Conservation (phyloP, 805 yeast species). For the Saccharomycopsis fibuligera region DNA sequence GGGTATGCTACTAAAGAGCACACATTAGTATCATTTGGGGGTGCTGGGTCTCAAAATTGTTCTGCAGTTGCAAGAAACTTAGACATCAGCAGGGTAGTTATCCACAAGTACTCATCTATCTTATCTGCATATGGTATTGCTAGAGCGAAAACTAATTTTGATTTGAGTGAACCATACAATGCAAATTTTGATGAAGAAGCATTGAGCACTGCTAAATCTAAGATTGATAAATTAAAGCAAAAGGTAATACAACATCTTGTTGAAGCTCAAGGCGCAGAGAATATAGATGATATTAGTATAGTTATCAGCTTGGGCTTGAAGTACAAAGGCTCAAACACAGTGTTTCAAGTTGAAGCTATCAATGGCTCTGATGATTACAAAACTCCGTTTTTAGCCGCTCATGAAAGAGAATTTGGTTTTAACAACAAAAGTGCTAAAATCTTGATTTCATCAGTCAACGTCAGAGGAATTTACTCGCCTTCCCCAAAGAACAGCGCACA, state of each 20-base stretch:
- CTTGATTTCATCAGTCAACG: constrained; percentile 65
- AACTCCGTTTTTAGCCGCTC: constrained; percentile 31
- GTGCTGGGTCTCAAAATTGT: constrained; percentile 45
- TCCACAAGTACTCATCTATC: constrained; percentile 42
- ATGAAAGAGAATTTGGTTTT: constrained; percentile 33
- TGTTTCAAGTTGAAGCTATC: constrained; percentile 29
- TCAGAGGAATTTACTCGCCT: too few species aligned
- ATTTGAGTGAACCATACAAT: constrained; percentile 26
- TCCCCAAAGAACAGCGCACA: constrained; percentile 28
- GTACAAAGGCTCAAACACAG: constrained; percentile 42
- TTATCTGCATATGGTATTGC: constrained; percentile 43
- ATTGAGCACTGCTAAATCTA: constrained; percentile 6
- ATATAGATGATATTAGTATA: constrained; percentile 24
- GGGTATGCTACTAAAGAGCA: constrained; percentile 40
- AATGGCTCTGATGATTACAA: constrained; percentile 30
- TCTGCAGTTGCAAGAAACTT: constrained; percentile 37
- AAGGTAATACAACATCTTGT: constrained; percentile 13
- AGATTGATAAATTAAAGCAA: constrained; percentile 2
- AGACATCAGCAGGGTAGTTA: constrained; percentile 35
- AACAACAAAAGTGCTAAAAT: constrained; percentile 38
- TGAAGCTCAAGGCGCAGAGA: not conserved
- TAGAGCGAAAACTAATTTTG: constrained; percentile 32
- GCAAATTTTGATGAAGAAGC: constrained; percentile 20
- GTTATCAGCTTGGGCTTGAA: constrained; percentile 34
- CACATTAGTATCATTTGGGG: constrained; percentile 42